Evolutionary conservation across 768 basidiomycete species (phyloP).

Genomic region (Podaxis rugospora): DNA sequence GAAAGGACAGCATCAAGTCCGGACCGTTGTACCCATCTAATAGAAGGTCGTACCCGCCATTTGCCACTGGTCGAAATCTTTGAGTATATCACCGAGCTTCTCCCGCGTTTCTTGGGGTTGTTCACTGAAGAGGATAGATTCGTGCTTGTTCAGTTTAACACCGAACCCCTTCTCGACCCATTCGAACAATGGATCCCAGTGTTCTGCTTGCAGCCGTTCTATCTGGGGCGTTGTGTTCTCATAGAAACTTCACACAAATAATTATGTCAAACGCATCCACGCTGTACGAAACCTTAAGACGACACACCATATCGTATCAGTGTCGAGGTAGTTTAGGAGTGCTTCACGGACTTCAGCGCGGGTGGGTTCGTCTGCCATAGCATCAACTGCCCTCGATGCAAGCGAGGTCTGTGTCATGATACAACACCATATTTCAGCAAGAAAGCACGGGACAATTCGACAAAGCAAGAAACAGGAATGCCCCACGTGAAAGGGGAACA

Average conservation of each 20-base stretch:
- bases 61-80: constrained; percentile 74
- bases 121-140: constrained; percentile 63
- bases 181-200: constrained; percentile 86
- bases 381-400: constrained; percentile 85
- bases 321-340: constrained; percentile 84
- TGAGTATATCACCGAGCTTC: constrained; percentile 54
- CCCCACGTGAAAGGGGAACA: not conserved
- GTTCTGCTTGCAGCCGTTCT: constrained; percentile 68
- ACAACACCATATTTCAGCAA: not conserved
- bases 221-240: constrained; percentile 65
- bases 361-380: constrained; percentile 51
- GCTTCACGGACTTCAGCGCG: constrained; percentile 60
- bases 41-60: constrained; percentile 66
- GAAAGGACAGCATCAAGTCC: constrained; percentile 6
- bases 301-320: constrained; percentile 85
- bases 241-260: constrained; percentile 67
- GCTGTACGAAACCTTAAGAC: not conserved
- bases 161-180: constrained; percentile 71
- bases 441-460: not conserved
- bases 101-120: constrained; percentile 69
- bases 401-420: constrained; percentile 69
- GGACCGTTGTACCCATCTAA: not conserved
- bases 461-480: constrained; percentile 8
- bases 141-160: constrained; percentile 63
- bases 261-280: not conserved